Evolutionary conservation across 208 protist species (phyloP).

Genomic region (Acanthamoeba sp.): DNA sequence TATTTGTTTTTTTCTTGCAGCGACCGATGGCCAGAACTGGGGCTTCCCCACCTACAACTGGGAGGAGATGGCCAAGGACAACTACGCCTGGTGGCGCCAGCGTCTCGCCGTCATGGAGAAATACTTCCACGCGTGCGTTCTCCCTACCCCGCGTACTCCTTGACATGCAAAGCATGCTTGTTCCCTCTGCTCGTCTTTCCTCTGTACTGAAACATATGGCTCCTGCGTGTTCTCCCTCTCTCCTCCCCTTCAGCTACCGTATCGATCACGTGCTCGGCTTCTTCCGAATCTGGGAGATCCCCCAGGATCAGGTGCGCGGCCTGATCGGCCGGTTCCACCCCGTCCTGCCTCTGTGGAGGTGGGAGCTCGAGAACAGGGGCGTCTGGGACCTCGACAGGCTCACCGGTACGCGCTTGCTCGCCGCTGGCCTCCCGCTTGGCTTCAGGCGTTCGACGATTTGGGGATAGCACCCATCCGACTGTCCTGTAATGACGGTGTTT

Average conservation of each 20-base stretch:
- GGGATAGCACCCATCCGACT: no score
- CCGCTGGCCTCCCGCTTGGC: no score
- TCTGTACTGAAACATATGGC: no score
- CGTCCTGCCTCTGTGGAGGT: slow-evolving; percentile 78
- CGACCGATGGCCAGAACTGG: slow-evolving; percentile 91
- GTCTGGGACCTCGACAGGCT: slow-evolving; percentile 84
- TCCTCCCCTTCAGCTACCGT: slow-evolving; percentile 78
- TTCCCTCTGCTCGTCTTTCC: no score
- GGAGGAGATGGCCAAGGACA: slow-evolving; percentile 89
- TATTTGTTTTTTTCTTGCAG: neutral
- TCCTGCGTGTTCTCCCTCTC: slow-evolving; percentile 60
- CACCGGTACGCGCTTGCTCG: slow-evolving; percentile 55
- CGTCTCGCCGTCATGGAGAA: slow-evolving; percentile 77
- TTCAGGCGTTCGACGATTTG: no score
- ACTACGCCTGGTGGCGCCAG: slow-evolving; percentile 87
- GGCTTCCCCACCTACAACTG: slow-evolving; percentile 93
- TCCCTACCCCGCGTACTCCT: no score
- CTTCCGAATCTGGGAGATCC: slow-evolving; percentile 93
- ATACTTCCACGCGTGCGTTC: slow-evolving; percentile 73
- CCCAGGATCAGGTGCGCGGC: slow-evolving; percentile 76
- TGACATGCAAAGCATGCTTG: no score
- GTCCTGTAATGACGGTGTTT: no score
- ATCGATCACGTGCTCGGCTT: slow-evolving; percentile 92
- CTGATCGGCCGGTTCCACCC: slow-evolving; percentile 83
- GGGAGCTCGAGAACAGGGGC: slow-evolving; percentile 80